Conservation (phyloP, 2,329 filamentous ascomycete genomes). For the Aspergillus fumigatiaffinis region DNA sequence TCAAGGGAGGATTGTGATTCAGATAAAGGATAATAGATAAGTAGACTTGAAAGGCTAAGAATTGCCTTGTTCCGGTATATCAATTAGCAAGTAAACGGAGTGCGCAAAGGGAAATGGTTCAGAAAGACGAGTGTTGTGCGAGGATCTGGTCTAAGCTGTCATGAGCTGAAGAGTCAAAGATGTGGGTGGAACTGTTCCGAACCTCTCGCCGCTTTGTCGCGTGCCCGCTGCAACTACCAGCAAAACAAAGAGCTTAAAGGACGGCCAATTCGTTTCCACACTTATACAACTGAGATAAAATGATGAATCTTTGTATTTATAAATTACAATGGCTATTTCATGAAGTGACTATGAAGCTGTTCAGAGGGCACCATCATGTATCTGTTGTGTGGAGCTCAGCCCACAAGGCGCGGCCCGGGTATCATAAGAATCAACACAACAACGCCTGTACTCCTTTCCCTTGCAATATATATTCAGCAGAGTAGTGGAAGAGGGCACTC, state of each 20-base stretch:
- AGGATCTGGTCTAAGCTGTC: slow-evolving; percentile 8
- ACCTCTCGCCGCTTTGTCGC: slow-evolving; percentile 23
- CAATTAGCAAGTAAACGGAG: not conserved
- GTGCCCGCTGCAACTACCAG: slow-evolving; percentile 6
- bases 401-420: slow-evolving; percentile 11
- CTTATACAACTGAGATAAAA: not conserved
- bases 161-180: slow-evolving; percentile 22
- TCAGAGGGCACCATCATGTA: not conserved
- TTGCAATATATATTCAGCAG: not conserved
- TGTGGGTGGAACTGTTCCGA: slow-evolving; percentile 32
- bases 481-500: not conserved
- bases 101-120: not conserved
- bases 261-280: not conserved
- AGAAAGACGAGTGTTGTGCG: slow-evolving; percentile 7
- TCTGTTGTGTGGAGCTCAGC: not conserved
- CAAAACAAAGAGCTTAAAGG: not conserved
- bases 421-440: slow-evolving; percentile 8
- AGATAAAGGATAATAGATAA: not conserved
- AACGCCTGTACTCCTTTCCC: slow-evolving; percentile 4
- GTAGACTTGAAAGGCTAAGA: not conserved
- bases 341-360: not conserved
- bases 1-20: not conserved
- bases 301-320: not conserved
- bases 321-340: not conserved
- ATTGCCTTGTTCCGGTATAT: not conserved